Conservation (phyloP, 148 eudicot genomes). For the Chenopodium album region DNA sequence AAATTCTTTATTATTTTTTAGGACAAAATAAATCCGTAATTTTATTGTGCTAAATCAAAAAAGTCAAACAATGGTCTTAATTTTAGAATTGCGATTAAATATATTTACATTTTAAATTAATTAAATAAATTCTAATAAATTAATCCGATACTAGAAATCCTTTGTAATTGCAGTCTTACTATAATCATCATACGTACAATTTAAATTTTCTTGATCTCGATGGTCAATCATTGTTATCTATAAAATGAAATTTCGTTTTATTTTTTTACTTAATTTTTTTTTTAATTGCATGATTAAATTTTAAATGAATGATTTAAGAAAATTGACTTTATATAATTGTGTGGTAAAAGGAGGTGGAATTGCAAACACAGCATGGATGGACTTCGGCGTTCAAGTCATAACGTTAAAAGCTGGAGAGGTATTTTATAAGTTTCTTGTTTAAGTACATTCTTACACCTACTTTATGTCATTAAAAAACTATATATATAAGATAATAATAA, state of each 20-base stretch:
- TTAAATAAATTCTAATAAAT: not conserved
- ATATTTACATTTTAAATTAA: not conserved
- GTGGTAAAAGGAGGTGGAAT: conserved; percentile 57
- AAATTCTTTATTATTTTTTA: too few species aligned
- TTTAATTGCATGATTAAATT: too few species aligned
- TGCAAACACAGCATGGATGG: conserved; percentile 56
- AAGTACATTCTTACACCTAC: not conserved
- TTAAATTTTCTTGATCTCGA: not conserved
- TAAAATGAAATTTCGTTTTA: not conserved
- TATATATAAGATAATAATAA: too few species aligned
- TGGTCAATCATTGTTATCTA: not conserved
- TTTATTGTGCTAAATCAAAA: too few species aligned
- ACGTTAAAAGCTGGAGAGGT: conserved; percentile 71
- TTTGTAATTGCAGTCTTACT: not conserved
- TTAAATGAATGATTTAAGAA: not conserved
- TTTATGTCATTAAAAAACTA: too few species aligned
- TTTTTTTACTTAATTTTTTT: too few species aligned
- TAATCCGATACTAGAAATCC: not conserved
- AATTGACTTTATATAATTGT: not conserved
- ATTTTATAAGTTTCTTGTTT: conserved; percentile 4
- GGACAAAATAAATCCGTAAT: too few species aligned
- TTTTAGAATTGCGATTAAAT: not conserved
- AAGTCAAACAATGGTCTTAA: not conserved
- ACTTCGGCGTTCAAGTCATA: conserved; percentile 63
- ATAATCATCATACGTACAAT: not conserved